Conservation (phyloP, 169 alveolate species). For the Nephromyces sp. region DNA sequence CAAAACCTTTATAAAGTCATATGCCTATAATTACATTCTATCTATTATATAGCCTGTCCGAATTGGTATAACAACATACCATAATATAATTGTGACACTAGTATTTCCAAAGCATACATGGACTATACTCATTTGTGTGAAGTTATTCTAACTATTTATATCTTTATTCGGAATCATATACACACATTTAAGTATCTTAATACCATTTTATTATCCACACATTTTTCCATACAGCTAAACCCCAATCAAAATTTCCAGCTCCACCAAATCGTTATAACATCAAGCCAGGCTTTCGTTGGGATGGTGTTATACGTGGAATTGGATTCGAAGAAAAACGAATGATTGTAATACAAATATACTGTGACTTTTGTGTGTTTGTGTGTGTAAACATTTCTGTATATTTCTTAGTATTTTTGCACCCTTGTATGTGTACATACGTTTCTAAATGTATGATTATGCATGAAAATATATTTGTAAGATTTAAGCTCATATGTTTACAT, state of each 20-base stretch:
- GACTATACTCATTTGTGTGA: too few species aligned
- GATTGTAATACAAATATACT: background rate
- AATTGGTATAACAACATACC: too few species aligned
- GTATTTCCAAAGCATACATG: too few species aligned
- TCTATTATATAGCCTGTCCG: background rate
- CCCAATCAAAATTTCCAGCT: slow-evolving; percentile 58
- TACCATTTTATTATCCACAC: background rate
- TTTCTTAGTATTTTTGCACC: background rate
- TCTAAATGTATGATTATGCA: background rate
- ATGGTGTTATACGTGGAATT: slow-evolving; percentile 77
- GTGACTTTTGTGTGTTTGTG: background rate
- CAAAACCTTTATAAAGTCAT: background rate
- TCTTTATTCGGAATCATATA: background rate
- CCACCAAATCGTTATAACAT: slow-evolving; percentile 66
- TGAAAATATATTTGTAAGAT: background rate
- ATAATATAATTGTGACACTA: too few species aligned
- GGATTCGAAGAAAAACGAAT: slow-evolving; percentile 60
- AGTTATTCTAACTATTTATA: background rate
- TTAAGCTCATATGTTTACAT: background rate
- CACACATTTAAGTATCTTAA: background rate
- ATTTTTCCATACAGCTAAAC: too few species aligned
- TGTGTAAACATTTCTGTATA: background rate
- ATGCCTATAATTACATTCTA: background rate
- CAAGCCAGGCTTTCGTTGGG: slow-evolving; percentile 78
- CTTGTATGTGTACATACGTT: background rate